Base-by-base conservation (phyloP, 2,329 filamentous ascomycete genomes). In the Scedosporium dehoogii region DNA sequence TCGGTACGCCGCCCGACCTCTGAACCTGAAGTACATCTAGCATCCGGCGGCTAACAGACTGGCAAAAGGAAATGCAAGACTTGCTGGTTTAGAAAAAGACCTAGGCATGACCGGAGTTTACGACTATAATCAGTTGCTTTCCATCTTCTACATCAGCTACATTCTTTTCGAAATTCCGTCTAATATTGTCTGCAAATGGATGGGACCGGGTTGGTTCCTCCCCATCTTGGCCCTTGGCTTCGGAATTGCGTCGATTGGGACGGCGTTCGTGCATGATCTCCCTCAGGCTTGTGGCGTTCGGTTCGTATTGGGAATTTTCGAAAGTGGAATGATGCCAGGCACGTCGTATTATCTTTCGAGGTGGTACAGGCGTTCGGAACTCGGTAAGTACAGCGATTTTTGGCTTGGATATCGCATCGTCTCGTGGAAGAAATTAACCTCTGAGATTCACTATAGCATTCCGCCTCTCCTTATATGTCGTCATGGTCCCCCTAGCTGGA, bases 191-290 rank as follows among this genome's bases (percentile, higher is more conserved):
- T 90, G 87, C 77, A 91, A 91, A 71, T 85, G 79, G 76, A 75
- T 90, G 3, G 88, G 88, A 0, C 88, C 88, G 0, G 87, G 86
- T 44, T 90, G 85, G 85, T 91, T 86, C 69, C 79, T 91, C 21
- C 88, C 88, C 0, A 70, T 76, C 4, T 83, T 81, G 38, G 82
- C 85, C 0, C 73, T 90, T 1, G 76, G 79, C 44, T 91, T 90
- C 66, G 88, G 86, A 5, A 75, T 85, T 55, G 77, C 76, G 56
- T 89, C 86, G 0, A 73, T 91, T 6, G 81, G 80, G 44, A 90
- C 85, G 0, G 88, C 83, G 0, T 90, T 88, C 66, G 85, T 88
- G 10, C 67, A 83, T 33, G 78, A 80, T 62, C 77, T 82, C 23
- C 73, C 78, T 1, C 72, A 76, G 21, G 72, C 77, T 2, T 84